Conservation (phyloP, 768 basidiomycete species). For the Lactarius quietus region DNA sequence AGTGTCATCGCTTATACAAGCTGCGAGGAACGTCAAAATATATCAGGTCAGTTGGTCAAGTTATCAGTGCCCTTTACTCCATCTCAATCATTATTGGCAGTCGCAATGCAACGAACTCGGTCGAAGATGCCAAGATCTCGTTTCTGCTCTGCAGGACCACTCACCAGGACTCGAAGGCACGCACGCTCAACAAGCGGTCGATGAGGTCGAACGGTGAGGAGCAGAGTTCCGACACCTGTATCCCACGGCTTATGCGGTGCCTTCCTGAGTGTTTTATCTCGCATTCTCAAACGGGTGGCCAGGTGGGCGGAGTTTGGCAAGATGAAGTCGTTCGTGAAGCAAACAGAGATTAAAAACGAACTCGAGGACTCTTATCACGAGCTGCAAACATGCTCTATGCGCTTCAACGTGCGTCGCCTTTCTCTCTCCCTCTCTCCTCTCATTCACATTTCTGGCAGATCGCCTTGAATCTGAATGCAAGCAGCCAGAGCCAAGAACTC, state of each 20-base stretch:
- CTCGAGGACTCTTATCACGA: constrained; percentile 25
- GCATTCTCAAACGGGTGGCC: constrained; percentile 16
- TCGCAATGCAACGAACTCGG: constrained; percentile 22
- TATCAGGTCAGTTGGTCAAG: constrained; percentile 6
- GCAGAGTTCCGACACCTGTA: background rate
- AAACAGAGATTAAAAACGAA: constrained; percentile 21
- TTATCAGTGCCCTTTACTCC: background rate
- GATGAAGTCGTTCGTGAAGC: constrained; percentile 21
- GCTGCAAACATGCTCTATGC: constrained; percentile 11
- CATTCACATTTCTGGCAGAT: constrained; percentile 4
- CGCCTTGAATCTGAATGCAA: constrained; percentile 17
- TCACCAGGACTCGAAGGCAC: constrained; percentile 22
- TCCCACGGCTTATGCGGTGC: background rate
- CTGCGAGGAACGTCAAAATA: constrained; percentile 22
- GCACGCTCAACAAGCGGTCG: constrained; percentile 19
- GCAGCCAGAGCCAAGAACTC: constrained; percentile 11
- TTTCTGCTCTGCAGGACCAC: constrained; percentile 13
- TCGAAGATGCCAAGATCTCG: constrained; percentile 17
- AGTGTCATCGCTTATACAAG: constrained; percentile 8
- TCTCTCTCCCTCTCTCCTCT: background rate
- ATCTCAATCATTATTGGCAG: background rate
- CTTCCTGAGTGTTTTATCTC: constrained; percentile 13
- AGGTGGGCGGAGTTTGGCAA: constrained; percentile 21
- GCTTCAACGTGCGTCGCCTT: constrained; percentile 20
- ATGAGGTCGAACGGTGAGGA: constrained; percentile 24